Evolutionary conservation across 2,329 filamentous ascomycete genomes (phyloP).

Genomic region (Neofusicoccum ribis): DNA sequence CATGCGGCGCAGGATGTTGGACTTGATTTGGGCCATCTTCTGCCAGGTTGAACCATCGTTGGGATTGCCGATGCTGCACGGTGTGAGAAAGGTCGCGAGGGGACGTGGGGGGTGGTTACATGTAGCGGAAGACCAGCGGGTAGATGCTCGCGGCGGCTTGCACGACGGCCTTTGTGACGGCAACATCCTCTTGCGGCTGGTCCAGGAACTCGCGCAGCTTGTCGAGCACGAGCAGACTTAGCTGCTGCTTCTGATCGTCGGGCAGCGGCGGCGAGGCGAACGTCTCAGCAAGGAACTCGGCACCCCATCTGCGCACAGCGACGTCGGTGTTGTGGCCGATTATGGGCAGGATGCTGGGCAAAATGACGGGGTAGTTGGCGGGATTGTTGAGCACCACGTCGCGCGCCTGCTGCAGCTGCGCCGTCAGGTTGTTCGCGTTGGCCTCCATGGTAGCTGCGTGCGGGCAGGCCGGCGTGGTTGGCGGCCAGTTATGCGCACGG

Average conservation of each 20-base stretch:
- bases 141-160: slow-evolving; percentile 92
- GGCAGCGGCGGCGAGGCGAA: slow-evolving; percentile 88
- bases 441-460: background rate
- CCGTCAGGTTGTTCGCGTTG: slow-evolving; percentile 45
- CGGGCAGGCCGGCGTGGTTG: background rate
- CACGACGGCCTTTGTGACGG: slow-evolving; percentile 82
- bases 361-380: slow-evolving; percentile 85
- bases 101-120: slow-evolving; percentile 63
- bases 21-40: slow-evolving; percentile 84
- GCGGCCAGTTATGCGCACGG: background rate
- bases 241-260: slow-evolving; percentile 74
- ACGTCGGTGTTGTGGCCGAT: slow-evolving; percentile 67
- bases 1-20: slow-evolving; percentile 85
- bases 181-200: slow-evolving; percentile 64
- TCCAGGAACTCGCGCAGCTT: slow-evolving; percentile 59
- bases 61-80: slow-evolving; percentile 76
- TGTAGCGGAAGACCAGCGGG: slow-evolving; percentile 86
- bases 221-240: slow-evolving; percentile 75
- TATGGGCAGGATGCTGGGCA: slow-evolving; percentile 90
- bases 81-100: slow-evolving; percentile 29
- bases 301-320: slow-evolving; percentile 90
- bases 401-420: slow-evolving; percentile 86
- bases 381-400: slow-evolving; percentile 85
- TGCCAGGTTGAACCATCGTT: slow-evolving; percentile 83
- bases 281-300: slow-evolving; percentile 92